Base-by-base conservation (phyloP, 148 eudicot genomes). In the Chenopodium suecicum region DNA sequence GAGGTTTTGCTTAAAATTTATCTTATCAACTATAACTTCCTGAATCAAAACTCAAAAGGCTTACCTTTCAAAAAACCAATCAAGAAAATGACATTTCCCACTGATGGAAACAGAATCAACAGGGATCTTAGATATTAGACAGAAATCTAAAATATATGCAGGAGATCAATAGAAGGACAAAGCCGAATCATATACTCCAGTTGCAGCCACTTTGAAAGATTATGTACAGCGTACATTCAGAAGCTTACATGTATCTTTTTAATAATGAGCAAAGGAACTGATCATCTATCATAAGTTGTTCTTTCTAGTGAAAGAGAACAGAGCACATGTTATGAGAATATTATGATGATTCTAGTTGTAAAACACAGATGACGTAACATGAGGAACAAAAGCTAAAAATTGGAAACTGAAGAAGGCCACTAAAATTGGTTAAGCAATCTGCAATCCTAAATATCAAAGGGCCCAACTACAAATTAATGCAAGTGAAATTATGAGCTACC, bases 41-140 rank as follows among this genome's bases (percentile, higher is more conserved):
- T 96, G 99, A 84, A 92, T 94, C 92, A 96, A 84, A 86, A 96
- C 92, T 94, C 92, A 96, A 84, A 86, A 96, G 98, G 89, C 98
- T 94, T 48, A 96, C 97, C 99, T 96, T 87, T 87, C 85, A 80
- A 66, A 68, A 47, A 75, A 86, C 22, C 32, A 50, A 37, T 6
- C 31, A 72, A 78, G 62, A 37, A 56, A 67, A 54, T 56, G 23
- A 37, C 58, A 84, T 58, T 29, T n/a, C 32, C 76, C 41, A 48
- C 81, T 54, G 46, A 64, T 19, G 19, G 50, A 63, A 41, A 58
- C 31, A 52, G 19, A 65, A 79, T 47, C 56, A 68, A 17, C 34
- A 75, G 47, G 63, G 76, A 79, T 41, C n/a, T 74, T 74, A 63
- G 70, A 29, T 64, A 25, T 63, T 19, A 77, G 25, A 73, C 71